These are phyloP conservation scores for Melampsora larici-populina DNA, from an alignment of 1,284 basidiomycete species.

Conservation along the genomic window DNA sequence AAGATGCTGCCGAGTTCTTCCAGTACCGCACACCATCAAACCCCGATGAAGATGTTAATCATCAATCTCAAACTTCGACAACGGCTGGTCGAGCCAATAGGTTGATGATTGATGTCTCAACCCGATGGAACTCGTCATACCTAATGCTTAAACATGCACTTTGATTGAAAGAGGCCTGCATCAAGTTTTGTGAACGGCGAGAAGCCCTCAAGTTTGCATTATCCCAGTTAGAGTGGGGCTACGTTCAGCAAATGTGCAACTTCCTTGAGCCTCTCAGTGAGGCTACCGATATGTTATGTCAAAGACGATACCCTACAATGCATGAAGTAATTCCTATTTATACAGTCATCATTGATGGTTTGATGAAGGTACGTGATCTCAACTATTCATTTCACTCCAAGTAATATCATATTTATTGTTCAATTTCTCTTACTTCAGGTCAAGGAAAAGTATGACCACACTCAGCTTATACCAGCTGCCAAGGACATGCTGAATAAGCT, in stretches of 20 bases:
- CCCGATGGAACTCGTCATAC: slow-evolving; percentile 2
- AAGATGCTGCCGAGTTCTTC: background rate
- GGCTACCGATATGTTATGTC: slow-evolving; percentile 11
- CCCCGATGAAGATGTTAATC: background rate
- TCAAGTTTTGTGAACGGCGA: background rate
- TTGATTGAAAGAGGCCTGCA: background rate
- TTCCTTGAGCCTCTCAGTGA: too few species aligned
- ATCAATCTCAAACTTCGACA: too few species aligned
- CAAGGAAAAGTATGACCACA: too few species aligned
- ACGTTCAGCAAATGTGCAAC: background rate
- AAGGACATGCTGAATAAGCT: slow-evolving; percentile 18
- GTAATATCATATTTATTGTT: background rate
- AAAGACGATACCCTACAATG: slow-evolving; percentile 4
- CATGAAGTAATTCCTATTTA: background rate
- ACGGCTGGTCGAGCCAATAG: background rate
- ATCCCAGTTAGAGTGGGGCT: background rate
- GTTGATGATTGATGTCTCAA: background rate
- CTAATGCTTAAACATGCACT: slow-evolving; percentile 3
- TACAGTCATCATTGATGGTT: background rate
- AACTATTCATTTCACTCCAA: background rate
- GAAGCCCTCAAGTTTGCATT: background rate
- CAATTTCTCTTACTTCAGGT: background rate
- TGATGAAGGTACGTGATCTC: too few species aligned
- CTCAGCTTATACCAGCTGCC: slow-evolving; percentile 12
- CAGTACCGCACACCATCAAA: background rate